These are phyloP conservation scores for Mastigamoeba balamuthi DNA, from an alignment of 78 protist genomes.

Conservation along the genomic window DNA sequence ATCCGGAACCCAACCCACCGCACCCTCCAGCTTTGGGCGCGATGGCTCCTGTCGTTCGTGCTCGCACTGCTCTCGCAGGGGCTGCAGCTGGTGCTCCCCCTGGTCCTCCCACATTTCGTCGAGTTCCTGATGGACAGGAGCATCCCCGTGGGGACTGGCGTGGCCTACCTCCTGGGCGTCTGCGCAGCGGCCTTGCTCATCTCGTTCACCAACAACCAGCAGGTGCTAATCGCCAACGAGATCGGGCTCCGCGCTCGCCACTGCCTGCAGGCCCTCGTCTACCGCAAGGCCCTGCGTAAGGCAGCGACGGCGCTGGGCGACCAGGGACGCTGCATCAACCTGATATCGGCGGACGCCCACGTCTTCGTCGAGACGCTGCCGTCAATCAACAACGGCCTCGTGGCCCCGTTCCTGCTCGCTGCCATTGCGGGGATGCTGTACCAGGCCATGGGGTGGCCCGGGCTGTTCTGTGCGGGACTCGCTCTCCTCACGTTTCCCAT, in stretches of 20 bases:
- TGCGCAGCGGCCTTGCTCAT: slow-evolving; percentile 18
- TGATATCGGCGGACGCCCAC: slow-evolving; percentile 72
- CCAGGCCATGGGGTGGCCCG: too few species aligned
- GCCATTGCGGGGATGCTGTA: too few species aligned
- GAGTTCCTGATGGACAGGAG: slow-evolving; percentile 10
- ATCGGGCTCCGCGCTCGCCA: slow-evolving; percentile 17
- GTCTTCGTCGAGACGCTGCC: slow-evolving; percentile 42
- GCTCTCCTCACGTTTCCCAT: too few species aligned
- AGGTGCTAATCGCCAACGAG: slow-evolving; percentile 29
- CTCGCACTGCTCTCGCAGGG: neutral
- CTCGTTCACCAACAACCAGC: slow-evolving; percentile 17
- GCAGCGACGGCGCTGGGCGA: slow-evolving; percentile 11
- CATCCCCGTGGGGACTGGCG: neutral
- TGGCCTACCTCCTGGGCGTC: neutral
- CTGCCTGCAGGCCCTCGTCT: slow-evolving; percentile 36
- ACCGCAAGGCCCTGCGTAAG: slow-evolving; percentile 15
- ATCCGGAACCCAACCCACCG: too few species aligned
- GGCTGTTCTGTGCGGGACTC: too few species aligned
- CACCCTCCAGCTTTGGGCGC: neutral
- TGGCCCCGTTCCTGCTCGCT: too few species aligned
- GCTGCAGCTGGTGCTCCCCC: neutral
- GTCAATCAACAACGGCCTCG: slow-evolving; percentile 68
- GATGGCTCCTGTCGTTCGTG: neutral
- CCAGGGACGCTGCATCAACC: slow-evolving; percentile 66
- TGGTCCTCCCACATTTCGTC: neutral